These are phyloP conservation scores for Ophiostoma perfectum DNA, from an alignment of 2,329 filamentous ascomycete genomes.

Conservation along the genomic window DNA sequence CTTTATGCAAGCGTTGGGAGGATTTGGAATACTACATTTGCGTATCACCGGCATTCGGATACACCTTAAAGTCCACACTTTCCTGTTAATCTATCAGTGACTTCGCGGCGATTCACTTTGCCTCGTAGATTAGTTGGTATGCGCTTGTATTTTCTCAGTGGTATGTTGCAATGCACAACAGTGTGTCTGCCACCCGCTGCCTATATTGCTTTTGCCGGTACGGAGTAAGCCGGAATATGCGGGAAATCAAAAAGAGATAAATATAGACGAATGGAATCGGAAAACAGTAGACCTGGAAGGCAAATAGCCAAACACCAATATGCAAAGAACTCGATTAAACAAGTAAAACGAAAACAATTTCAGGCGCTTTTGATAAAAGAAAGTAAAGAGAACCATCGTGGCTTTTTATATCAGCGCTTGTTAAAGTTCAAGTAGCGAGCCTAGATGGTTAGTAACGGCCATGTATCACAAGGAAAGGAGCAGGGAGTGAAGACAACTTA, in stretches of 20 bases:
- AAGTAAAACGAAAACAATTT: background rate
- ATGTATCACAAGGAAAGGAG: background rate
- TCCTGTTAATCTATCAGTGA: no score
- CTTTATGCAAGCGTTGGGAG: background rate
- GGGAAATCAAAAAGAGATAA: no score
- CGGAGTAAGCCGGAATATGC: no score
- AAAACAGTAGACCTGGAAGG: background rate
- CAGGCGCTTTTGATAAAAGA: background rate
- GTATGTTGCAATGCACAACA: background rate
- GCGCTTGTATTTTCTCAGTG: background rate
- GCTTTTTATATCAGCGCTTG: slow-evolving; percentile 32
- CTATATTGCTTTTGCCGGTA: no score
- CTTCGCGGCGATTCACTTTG: no score
- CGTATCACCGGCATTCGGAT: background rate
- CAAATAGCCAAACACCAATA: background rate
- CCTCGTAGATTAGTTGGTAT: background rate
- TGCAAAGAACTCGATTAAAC: background rate
- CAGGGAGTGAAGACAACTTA: slow-evolving; percentile 35
- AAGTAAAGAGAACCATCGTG: background rate
- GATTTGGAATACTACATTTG: background rate
- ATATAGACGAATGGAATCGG: no score
- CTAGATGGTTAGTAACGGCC: slow-evolving; percentile 30
- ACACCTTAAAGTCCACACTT: background rate
- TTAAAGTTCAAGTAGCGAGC: slow-evolving; percentile 52
- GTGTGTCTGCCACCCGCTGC: background rate